Base-by-base conservation (phyloP, 169 alveolate species). In the Cryptosporidium parvum region DNA sequence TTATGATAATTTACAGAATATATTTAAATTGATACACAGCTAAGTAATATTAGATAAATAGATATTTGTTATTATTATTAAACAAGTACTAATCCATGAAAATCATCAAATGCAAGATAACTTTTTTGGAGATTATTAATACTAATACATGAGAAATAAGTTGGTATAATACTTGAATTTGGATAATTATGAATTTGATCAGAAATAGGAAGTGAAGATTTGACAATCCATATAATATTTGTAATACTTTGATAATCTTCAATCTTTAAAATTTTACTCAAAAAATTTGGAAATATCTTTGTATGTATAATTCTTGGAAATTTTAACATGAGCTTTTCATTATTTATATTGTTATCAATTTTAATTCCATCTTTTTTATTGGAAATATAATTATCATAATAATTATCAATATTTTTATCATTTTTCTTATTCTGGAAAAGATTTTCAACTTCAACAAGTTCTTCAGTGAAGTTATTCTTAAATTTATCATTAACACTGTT, bases 161-260 rank as follows among this genome's bases (percentile, higher is more conserved):
- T 31, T 42, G 89, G 89, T 14, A 80, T 80, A 14, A 26, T 39
- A 33, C 53, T 18, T 51, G 56, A 73, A 59, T 56, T 59, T 35
- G 86, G 86, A 58, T 35, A 53, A 42, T 59, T 29, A 26, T 73
- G 86, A 6, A 73, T 73, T 59, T 73, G 70, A 16, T 73, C 86
- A n/a, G 12, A 33, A 59, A 73, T 44, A n/a, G 86, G 86, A 23
- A 56, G 31, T 29, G 86, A 73, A 26, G 86, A 56, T 59, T 39
- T 73, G 5, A 70, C n/a, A 26, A 73, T 58, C 71, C 68, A 73
- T 52, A 73, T 73, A 31, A 73, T 33, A 44, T 52, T 73, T 26
- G 68, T 35, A 18, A 73, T 26, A 26, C 31, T n/a, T 26, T 53
- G 29, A 37, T 10, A 33, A 35, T 72, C 65, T 18, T 53, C 48